phyloP scores from a whole-genome alignment of 805 yeast genomes.

The Metschnikowia dekortorum region DNA sequence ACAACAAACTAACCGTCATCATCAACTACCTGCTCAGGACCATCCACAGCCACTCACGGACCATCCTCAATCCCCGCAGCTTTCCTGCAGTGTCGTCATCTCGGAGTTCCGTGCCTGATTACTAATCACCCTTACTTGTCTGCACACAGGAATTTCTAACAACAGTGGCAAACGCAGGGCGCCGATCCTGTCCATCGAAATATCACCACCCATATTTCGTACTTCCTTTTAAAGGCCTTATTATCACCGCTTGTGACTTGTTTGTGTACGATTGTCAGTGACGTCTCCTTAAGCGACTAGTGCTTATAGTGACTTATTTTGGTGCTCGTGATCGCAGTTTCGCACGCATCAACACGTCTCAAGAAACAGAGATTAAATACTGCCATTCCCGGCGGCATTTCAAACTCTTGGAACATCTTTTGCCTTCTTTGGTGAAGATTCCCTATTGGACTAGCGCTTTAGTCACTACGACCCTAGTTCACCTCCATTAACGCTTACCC shows the following conservation, averaged over 20 bases:
- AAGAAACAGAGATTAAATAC: no score
- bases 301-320: neutral
- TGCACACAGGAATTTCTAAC: neutral
- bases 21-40: neutral
- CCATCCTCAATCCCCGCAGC: neutral
- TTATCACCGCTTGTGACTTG: no score
- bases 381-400: no score
- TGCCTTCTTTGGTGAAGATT: no score
- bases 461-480: no score
- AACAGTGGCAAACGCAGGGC: slow-evolving; percentile 1
- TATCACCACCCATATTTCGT: neutral
- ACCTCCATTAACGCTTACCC: slow-evolving; percentile 3
- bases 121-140: neutral
- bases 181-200: neutral
- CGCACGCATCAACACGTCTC: no score
- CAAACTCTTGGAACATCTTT: no score
- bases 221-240: no score
- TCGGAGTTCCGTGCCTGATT: neutral
- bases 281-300: neutral
- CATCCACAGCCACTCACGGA: neutral
- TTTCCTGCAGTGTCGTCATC: neutral
- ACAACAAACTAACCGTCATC: neutral
- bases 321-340: no score
- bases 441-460: no score
- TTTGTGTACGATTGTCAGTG: no score